Percentiles rank a stretch among this genome's conserved stretches.
These are phyloP conservation scores for Senna tora DNA, from an alignment of 306 rosid species.

Conservation along the genomic window DNA sequence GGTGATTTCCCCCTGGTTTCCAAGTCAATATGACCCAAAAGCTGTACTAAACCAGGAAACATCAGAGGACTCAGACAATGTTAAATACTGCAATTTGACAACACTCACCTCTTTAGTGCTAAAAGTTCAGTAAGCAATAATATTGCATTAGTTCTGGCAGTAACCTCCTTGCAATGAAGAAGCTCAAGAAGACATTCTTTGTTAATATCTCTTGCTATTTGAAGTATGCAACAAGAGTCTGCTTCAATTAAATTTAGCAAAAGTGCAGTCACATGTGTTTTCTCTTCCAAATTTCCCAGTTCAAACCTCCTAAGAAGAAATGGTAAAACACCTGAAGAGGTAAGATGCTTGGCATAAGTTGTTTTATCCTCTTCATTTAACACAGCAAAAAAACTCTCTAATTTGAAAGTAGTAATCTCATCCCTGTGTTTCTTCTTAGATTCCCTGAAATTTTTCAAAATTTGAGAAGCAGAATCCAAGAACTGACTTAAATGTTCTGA, in stretches of 20 bases:
- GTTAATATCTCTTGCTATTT: slow-evolving; percentile 55
- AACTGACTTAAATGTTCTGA: slow-evolving; percentile 54
- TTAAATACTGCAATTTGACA: slow-evolving; percentile 2
- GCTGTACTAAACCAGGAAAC: slow-evolving; percentile 1
- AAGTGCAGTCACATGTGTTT: slow-evolving; percentile 52
- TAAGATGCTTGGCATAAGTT: slow-evolving; percentile 57
- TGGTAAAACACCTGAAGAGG: slow-evolving; percentile 55
- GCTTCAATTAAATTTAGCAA: slow-evolving; percentile 55
- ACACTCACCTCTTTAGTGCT: slow-evolving; percentile 59
- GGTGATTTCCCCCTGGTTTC: background rate
- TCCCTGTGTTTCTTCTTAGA: slow-evolving; percentile 38
- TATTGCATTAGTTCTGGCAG: slow-evolving; percentile 53
- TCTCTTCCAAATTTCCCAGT: slow-evolving; percentile 64
- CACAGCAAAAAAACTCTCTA: slow-evolving; percentile 57
- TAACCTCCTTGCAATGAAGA: slow-evolving; percentile 60
- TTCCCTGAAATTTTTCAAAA: slow-evolving; percentile 37
- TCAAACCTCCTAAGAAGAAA: slow-evolving; percentile 63
- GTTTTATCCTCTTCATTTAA: slow-evolving; percentile 53
- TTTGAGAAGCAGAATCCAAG: slow-evolving; percentile 55
- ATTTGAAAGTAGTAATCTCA: slow-evolving; percentile 49
- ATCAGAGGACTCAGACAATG: background rate
- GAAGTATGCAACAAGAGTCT: slow-evolving; percentile 56
- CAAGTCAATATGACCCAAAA: background rate
- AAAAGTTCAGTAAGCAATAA: slow-evolving; percentile 61
- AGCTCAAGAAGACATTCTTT: slow-evolving; percentile 62